These are phyloP conservation scores for Arachis monticola DNA, from an alignment of 331 rosid genomes.

Conservation along the genomic window DNA sequence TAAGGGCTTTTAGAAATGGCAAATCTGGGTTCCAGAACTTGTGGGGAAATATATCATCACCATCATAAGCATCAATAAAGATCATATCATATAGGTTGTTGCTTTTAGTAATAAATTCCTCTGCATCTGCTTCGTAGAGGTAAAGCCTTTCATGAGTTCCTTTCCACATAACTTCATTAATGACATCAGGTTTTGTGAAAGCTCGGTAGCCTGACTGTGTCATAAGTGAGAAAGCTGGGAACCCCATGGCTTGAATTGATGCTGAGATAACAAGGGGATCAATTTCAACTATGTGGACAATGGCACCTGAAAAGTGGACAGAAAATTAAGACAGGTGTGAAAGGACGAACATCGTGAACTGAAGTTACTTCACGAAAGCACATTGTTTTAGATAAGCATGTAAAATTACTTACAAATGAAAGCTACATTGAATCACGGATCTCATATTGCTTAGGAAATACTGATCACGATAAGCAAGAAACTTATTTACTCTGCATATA, in stretches of 20 bases:
- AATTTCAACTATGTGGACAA: slow-evolving; percentile 76
- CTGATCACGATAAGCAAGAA: no score
- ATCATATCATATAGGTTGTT: slow-evolving; percentile 68
- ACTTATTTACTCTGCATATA: no score
- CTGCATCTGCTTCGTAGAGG: slow-evolving; percentile 85
- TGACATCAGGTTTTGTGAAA: slow-evolving; percentile 49
- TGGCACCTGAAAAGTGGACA: slow-evolving; percentile 67
- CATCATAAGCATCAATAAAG: slow-evolving; percentile 90
- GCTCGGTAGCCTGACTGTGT: slow-evolving; percentile 59
- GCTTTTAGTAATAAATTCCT: slow-evolving; percentile 59
- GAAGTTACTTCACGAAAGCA: slow-evolving; percentile 4
- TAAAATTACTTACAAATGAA: slow-evolving; percentile 11
- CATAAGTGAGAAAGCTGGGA: slow-evolving; percentile 79
- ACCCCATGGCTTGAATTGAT: slow-evolving; percentile 91
- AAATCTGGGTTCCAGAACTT: slow-evolving; percentile 74
- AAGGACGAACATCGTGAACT: background rate
- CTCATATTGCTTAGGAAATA: no score
- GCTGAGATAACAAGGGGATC: slow-evolving; percentile 95
- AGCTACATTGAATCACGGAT: no score
- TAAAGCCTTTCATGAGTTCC: slow-evolving; percentile 83
- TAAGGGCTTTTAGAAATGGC: slow-evolving; percentile 70
- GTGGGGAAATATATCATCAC: slow-evolving; percentile 86
- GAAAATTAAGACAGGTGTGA: background rate
- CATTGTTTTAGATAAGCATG: slow-evolving; percentile 3
- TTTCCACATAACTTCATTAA: slow-evolving; percentile 76